Conservation (phyloP, 83 land plant genomes). For the Picea abies region DNA sequence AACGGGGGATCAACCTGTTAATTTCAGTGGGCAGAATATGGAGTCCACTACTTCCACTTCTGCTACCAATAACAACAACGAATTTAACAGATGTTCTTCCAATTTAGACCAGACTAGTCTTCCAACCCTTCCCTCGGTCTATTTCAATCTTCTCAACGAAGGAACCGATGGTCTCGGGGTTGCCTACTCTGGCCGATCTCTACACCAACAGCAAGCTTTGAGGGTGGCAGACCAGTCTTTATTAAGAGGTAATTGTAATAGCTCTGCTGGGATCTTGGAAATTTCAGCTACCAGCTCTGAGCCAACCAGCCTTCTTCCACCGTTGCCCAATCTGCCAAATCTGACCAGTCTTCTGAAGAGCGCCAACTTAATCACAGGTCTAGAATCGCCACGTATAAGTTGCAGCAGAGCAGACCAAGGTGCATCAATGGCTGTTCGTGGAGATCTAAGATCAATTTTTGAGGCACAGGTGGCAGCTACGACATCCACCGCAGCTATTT, state of each 20-base stretch:
- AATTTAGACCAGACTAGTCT: slow-evolving; percentile 3
- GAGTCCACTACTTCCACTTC: neutral
- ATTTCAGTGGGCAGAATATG: too few species aligned
- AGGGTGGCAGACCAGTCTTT: slow-evolving; percentile 5
- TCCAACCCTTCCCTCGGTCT: neutral
- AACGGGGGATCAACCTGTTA: neutral
- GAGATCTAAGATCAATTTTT: slow-evolving; percentile 13
- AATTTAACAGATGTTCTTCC: neutral
- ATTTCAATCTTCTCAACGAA: slow-evolving; percentile 14
- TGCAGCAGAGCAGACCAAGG: neutral
- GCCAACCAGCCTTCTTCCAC: neutral
- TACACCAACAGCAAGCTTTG: slow-evolving; percentile 11
- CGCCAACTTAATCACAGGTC: neutral
- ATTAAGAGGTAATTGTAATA: neutral
- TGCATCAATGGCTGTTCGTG: neutral
- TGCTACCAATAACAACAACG: neutral
- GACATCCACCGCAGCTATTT: slow-evolving; percentile 2
- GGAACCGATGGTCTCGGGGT: slow-evolving; percentile 9
- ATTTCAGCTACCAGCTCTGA: neutral
- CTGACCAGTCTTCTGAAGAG: slow-evolving; percentile 13
- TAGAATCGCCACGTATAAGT: too few species aligned
- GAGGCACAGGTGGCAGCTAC: slow-evolving; percentile 10
- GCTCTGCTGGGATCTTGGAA: neutral
- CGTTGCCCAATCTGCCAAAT: slow-evolving; percentile 2
- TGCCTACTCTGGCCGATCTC: neutral